These are phyloP conservation scores for Phialemoniopsis sp. DNA, from an alignment of 2,329 filamentous ascomycete species.

Conservation along the genomic window DNA sequence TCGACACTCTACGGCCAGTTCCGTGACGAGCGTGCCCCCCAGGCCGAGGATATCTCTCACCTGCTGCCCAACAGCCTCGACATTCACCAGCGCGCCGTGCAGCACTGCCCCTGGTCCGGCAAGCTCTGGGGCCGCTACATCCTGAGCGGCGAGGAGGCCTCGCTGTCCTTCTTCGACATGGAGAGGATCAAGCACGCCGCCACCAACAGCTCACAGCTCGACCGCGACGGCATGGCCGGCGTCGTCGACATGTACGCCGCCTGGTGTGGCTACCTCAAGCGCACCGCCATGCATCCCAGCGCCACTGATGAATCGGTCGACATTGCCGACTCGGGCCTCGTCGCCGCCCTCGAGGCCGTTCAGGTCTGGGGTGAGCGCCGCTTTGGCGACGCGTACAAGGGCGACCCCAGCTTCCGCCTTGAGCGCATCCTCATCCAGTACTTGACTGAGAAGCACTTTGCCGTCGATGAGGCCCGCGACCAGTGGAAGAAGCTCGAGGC, in stretches of 20 bases:
- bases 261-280: slow-evolving; percentile 92
- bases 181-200: slow-evolving; percentile 90
- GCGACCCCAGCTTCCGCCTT: slow-evolving; percentile 84
- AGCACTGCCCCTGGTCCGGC: slow-evolving; percentile 92
- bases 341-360: slow-evolving; percentile 81
- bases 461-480: slow-evolving; percentile 70
- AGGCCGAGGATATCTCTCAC: slow-evolving; percentile 24
- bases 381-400: slow-evolving; percentile 71
- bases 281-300: slow-evolving; percentile 71
- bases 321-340: slow-evolving; percentile 84
- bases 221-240: slow-evolving; percentile 80
- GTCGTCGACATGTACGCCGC: slow-evolving; percentile 88
- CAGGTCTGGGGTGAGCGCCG: slow-evolving; percentile 71
- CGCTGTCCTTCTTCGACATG: slow-evolving; percentile 72
- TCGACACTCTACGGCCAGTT: slow-evolving; percentile 38
- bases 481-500: slow-evolving; percentile 70
- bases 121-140: slow-evolving; percentile 88
- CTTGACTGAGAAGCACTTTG: slow-evolving; percentile 77
- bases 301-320: slow-evolving; percentile 80
- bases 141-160: slow-evolving; percentile 75
- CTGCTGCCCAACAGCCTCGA: slow-evolving; percentile 54
- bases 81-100: slow-evolving; percentile 75
- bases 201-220: slow-evolving; percentile 79
- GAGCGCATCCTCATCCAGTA: slow-evolving; percentile 93
- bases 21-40: neutral